phyloP scores from a whole-genome alignment of 2,329 filamentous ascomycete genomes.

The Cryphonectria radicalis region DNA sequence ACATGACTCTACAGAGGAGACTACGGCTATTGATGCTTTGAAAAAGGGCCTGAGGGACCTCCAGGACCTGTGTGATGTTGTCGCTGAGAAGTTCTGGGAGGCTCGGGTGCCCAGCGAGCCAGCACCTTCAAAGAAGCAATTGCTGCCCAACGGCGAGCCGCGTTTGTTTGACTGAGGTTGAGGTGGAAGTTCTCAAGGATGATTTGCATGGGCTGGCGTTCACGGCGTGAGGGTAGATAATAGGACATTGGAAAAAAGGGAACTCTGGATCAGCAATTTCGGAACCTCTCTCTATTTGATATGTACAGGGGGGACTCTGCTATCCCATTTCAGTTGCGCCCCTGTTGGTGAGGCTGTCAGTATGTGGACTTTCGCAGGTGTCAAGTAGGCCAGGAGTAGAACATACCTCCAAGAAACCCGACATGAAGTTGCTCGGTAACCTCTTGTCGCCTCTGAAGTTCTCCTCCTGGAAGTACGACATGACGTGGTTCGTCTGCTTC shows the following conservation, averaged over 20 bases:
- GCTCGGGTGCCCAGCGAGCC: constrained; percentile 55
- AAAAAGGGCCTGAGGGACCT: constrained; percentile 89
- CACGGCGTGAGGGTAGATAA: constrained; percentile 28
- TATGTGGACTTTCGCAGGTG: constrained; percentile 19
- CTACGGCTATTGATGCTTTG: constrained; percentile 80
- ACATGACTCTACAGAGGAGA: constrained; percentile 62
- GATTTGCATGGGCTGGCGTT: constrained; percentile 29
- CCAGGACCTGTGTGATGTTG: constrained; percentile 89
- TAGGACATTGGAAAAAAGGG: constrained; percentile 29
- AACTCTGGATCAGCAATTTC: constrained; percentile 40
- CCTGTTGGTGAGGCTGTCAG: constrained; percentile 42
- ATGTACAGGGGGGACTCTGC: constrained; percentile 38
- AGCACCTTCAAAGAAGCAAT: constrained; percentile 29
- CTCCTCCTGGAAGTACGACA: constrained; percentile 95
- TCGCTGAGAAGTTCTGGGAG: constrained; percentile 83
- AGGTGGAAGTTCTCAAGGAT: neutral
- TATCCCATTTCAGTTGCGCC: constrained; percentile 56
- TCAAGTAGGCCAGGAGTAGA: neutral
- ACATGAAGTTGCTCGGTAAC: constrained; percentile 88
- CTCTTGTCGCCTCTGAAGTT: constrained; percentile 74
- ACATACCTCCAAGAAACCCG: constrained; percentile 89
- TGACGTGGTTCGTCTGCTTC: constrained; percentile 94
- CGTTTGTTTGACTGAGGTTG: constrained; percentile 23
- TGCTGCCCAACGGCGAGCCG: constrained; percentile 28
- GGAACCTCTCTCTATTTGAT: constrained; percentile 33